Conservation (phyloP, 2,329 filamentous ascomycete genomes). For the Gnomoniopsis sp. region DNA sequence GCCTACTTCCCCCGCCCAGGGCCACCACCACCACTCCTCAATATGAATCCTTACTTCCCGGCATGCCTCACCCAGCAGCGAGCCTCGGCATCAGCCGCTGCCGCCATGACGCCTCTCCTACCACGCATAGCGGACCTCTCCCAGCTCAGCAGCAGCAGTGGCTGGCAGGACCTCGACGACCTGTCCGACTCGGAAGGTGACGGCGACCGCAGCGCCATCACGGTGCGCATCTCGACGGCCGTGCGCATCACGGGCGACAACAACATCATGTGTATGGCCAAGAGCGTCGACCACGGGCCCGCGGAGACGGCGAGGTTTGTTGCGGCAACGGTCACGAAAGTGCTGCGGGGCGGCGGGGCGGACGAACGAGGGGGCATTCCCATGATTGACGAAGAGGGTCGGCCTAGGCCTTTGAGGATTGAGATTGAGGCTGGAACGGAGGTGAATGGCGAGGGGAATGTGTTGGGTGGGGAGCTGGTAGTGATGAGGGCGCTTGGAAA, state of each 20-base stretch:
- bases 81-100: neutral
- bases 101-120: neutral
- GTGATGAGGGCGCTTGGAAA: conserved; percentile 9
- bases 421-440: conserved; percentile 43
- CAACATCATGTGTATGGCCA: conserved; percentile 45
- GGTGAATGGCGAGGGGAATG: conserved; percentile 41
- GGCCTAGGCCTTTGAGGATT: conserved; percentile 38
- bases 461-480: conserved; percentile 33
- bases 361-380: conserved; percentile 35
- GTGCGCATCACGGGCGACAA: conserved; percentile 43
- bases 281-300: conserved; percentile 26
- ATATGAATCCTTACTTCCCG: neutral
- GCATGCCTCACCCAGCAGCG: neutral
- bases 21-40: neutral
- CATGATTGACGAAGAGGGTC: conserved; percentile 44
- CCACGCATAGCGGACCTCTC: neutral
- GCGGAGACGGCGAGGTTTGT: conserved; percentile 39
- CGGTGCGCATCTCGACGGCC: conserved; percentile 45
- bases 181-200: conserved; percentile 12
- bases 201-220: conserved; percentile 36
- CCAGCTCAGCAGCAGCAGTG: neutral
- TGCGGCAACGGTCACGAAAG: conserved; percentile 40
- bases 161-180: conserved; percentile 19
- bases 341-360: conserved; percentile 39
- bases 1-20: conserved; percentile 9